These are phyloP conservation scores for Pseudocohnilembus persalinus DNA, from an alignment of 169 alveolate genomes.

Conservation along the genomic window DNA sequence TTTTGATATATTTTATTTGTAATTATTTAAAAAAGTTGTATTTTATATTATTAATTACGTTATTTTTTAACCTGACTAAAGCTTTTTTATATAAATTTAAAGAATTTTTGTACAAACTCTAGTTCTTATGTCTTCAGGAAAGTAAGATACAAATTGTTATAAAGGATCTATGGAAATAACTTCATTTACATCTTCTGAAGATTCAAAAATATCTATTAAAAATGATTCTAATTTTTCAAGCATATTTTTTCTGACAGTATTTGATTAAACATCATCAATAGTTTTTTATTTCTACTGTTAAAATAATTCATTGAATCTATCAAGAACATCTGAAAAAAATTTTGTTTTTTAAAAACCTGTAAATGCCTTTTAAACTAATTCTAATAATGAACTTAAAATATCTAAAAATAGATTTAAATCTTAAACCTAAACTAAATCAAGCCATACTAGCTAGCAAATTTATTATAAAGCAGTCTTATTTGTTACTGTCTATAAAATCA, in stretches of 20 bases:
- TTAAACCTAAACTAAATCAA: constrained; percentile 26
- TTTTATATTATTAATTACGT: too few species aligned
- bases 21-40: too few species aligned
- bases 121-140: constrained; percentile 30
- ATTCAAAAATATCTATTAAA: constrained; percentile 20
- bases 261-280: not conserved
- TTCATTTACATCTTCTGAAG: constrained; percentile 34
- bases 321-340: constrained; percentile 22
- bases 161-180: constrained; percentile 37
- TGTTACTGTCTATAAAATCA: not conserved
- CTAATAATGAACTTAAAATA: constrained; percentile 36
- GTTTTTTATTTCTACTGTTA: not conserved
- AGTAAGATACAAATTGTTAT: constrained; percentile 31
- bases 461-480: constrained; percentile 26
- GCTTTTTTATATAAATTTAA: constrained; percentile 25
- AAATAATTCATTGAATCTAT: constrained; percentile 42
- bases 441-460: constrained; percentile 36
- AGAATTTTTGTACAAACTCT: constrained; percentile 25
- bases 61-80: not conserved
- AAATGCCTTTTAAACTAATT: constrained; percentile 30
- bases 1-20: too few species aligned
- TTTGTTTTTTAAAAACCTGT: constrained; percentile 35
- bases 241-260: constrained; percentile 7
- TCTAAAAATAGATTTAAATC: constrained; percentile 27
- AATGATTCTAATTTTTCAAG: constrained; percentile 35